Conservation (phyloP, 179 eudicot species). For the Silene noctiflora region DNA sequence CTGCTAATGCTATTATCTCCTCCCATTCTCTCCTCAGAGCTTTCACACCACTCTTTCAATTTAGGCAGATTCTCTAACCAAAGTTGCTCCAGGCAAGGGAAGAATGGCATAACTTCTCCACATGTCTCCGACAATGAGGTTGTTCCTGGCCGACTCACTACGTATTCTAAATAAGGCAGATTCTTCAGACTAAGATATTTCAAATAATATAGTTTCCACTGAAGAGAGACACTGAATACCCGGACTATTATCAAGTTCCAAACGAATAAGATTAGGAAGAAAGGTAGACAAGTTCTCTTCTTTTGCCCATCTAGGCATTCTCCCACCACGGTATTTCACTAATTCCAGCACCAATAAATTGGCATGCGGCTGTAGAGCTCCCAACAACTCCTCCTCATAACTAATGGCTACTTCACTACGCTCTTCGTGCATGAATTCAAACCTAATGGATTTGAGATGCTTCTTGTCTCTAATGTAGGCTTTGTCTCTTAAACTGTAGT, state of each 20-base stretch:
- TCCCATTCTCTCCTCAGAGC: not conserved
- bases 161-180: not conserved
- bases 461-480: not conserved
- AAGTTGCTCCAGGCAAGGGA: constrained; percentile 2
- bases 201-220: not conserved
- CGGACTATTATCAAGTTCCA: not conserved
- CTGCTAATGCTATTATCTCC: not conserved
- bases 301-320: constrained; percentile 15
- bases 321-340: not conserved
- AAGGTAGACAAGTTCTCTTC: not conserved
- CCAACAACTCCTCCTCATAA: not conserved
- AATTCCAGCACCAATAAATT: not conserved
- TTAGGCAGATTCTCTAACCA: not conserved
- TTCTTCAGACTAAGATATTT: not conserved
- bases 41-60: constrained; percentile 2
- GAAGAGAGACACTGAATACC: not conserved
- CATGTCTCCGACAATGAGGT: not conserved
- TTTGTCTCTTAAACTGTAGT: not conserved
- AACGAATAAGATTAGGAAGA: constrained; percentile 7
- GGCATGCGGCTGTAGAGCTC: constrained; percentile 7
- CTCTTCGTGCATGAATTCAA: not conserved
- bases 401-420: too few relatives aligned
- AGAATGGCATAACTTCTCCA: not conserved
- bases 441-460: not conserved
- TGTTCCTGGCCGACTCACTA: not conserved